Base-by-base conservation (phyloP, 2,329 filamentous ascomycete genomes). In the Volutella citrinella region DNA sequence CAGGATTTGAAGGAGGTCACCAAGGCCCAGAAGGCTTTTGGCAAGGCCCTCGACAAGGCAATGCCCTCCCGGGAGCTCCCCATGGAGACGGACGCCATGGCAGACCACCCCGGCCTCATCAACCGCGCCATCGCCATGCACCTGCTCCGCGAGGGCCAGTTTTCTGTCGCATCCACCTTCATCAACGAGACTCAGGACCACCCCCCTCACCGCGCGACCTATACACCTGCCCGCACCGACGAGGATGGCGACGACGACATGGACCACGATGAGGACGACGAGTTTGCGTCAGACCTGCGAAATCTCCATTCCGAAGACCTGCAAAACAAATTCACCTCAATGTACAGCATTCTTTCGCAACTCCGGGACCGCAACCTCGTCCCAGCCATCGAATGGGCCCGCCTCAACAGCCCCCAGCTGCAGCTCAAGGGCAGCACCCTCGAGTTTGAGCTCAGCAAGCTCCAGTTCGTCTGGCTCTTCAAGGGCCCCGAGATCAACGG, bases 111-210 rank as follows among this genome's bases (percentile, higher is more conserved):
- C 5, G 70, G 75, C 12, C 72, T 96, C 10, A 87, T 97, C 56
- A 94, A 96, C 64, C 80, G 90, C 36, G 91, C 93, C 7, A 94
- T 98, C 50, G 87, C 87, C 9, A 96, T 97, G 89, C 93, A 98
- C 57, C 76, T 98, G 15, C 75, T 98, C 23, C 86, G 93, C 24
- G 91, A 97, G 65, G 93, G 93, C 30, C 86, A 95, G 56, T 98
- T 98, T 61, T 75, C 74, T 15, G 90, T 95, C 3, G 91, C 91
- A 10, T 80, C 82, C 12, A 88, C 82, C 2, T 96, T 98, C 51
- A 78, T 95, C 30, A 68, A 75, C 11, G 93, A 97, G 68, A 78
- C 69, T 12, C 63, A 68, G 38, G 60, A 68, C 26, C 57, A 64
- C n/a, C 54, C 55, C 24, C 42, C 19, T 23, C 49, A 24, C 39